These are phyloP conservation scores for Daldinia grandis DNA, from an alignment of 495 filamentous ascomycete species.

Conservation along the genomic window DNA sequence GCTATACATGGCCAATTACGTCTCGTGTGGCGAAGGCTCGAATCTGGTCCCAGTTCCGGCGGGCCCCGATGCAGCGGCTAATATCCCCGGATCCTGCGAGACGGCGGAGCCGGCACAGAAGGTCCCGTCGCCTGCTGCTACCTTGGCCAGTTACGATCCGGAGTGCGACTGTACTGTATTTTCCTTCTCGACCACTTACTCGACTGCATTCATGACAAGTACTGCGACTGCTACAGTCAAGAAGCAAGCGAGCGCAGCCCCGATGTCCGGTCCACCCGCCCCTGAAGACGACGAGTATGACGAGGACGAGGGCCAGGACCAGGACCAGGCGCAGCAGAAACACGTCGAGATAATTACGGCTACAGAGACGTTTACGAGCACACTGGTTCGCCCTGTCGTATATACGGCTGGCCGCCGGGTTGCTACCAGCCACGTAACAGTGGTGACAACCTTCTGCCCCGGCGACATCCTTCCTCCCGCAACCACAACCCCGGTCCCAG, in stretches of 20 bases:
- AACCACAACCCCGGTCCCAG: not conserved
- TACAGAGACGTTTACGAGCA: conserved; percentile 30
- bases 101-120: conserved; percentile 3
- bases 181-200: not conserved
- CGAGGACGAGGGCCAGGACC: not conserved
- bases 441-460: conserved; percentile 37
- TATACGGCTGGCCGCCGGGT: conserved; percentile 20
- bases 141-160: not conserved
- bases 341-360: conserved; percentile 6
- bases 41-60: conserved; percentile 41
- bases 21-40: conserved; percentile 34
- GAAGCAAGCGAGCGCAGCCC: conserved; percentile 11
- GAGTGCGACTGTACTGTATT: not conserved
- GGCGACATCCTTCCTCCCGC: conserved; percentile 9
- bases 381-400: conserved; percentile 25
- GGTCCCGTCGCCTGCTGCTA: not conserved
- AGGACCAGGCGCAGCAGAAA: not conserved
- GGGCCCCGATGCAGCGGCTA: conserved; percentile 38
- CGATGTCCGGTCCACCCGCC: not conserved
- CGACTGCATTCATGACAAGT: conserved; percentile 5
- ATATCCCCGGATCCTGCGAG: conserved; percentile 40
- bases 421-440: conserved; percentile 19
- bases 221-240: conserved; percentile 5
- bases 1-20: conserved; percentile 45
- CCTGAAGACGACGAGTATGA: conserved; percentile 12